Percentiles rank a stretch among this genome's conserved stretches.
Conservation (phyloP, 2,329 filamentous ascomycete species). For the Talaromyces albobiverticillius region DNA sequence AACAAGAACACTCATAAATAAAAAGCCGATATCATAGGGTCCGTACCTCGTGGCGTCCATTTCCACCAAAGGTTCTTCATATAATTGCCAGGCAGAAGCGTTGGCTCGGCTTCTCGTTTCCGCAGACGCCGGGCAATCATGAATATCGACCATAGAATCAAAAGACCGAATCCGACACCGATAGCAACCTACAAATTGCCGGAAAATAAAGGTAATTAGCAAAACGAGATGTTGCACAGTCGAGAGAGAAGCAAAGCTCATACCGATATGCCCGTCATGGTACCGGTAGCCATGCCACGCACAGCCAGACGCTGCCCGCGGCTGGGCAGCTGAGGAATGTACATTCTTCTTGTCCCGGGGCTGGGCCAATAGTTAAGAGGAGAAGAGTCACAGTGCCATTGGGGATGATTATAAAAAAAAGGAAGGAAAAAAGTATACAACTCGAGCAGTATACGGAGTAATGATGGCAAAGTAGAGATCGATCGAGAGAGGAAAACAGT, state of each 20-base stretch:
- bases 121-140: slow-evolving; percentile 43
- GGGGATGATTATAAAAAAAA: background rate
- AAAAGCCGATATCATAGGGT: background rate
- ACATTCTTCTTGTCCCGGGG: slow-evolving; percentile 10
- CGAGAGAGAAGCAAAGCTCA: background rate
- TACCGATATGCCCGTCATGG: slow-evolving; percentile 9
- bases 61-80: slow-evolving; percentile 52
- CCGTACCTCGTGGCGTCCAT: slow-evolving; percentile 42
- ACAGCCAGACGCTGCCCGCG: slow-evolving; percentile 9
- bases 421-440: no score
- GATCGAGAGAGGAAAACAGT: no score
- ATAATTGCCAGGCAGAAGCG: slow-evolving; percentile 50
- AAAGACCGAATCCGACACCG: slow-evolving; percentile 28
- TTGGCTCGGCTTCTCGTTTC: slow-evolving; percentile 45
- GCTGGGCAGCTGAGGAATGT: slow-evolving; percentile 9
- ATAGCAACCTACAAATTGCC: slow-evolving; percentile 24
- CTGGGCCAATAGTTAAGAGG: background rate
- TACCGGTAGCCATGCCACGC: slow-evolving; percentile 3
- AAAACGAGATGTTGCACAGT: background rate
- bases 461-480: no score
- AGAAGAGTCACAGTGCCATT: slow-evolving; percentile 8
- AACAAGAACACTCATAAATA: background rate
- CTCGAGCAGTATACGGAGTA: no score
- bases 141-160: slow-evolving; percentile 30
- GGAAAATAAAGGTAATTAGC: background rate